Evolutionary conservation across 768 basidiomycete genomes (phyloP), one percentile per base, ranked within the genome.

Genomic region (Kwoniella sp.): DNA sequence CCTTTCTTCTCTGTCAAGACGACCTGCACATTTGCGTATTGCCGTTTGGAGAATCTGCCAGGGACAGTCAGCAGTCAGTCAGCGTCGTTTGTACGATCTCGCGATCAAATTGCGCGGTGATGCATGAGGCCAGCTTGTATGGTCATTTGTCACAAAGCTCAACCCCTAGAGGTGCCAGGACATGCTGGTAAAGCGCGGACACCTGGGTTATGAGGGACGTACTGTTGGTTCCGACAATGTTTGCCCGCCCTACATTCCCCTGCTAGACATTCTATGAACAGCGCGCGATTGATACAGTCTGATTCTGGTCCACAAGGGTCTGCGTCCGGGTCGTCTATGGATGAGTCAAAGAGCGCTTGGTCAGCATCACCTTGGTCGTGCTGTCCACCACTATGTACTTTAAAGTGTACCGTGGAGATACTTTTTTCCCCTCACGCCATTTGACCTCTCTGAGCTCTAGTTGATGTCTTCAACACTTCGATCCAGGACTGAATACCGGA

Each of bases 1-100:
- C 96, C 96, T 81, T 99, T 99, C 85, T 89, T 90, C 80, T 94
- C 91, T 12, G 96, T 98, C 82, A 87, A 82, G 9, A 99, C 92
- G 60, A 99, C 90, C 66, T 94, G 87, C 62, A 98, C 90, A 55
- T 86, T 82, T 15, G 92, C 90, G 77, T 95, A 95, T 73, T 92
- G 84, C 74, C 86, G 89, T 38, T 86, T 87, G 72, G 94, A 90
- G 81, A 98, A 97, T 70, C 95, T 97, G 50, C 1, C 30, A 23
- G 31, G 68, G 57, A 59, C n/a, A 52, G 53, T 25, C 38, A 20
- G 31, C 25, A 31, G 26, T 20, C 31, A 4, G 55, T 48, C 17
- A 13, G 30, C 9, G 28, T 37, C 29, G 7, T 26, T 9, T 30
- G 60, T 17, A 30, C n/a, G n/a, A n/a, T n/a, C n/a, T n/a, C n/a